Evolutionary conservation across 75 land plant species (phyloP).

Genomic region (Sequoiadendron giganteum): DNA sequence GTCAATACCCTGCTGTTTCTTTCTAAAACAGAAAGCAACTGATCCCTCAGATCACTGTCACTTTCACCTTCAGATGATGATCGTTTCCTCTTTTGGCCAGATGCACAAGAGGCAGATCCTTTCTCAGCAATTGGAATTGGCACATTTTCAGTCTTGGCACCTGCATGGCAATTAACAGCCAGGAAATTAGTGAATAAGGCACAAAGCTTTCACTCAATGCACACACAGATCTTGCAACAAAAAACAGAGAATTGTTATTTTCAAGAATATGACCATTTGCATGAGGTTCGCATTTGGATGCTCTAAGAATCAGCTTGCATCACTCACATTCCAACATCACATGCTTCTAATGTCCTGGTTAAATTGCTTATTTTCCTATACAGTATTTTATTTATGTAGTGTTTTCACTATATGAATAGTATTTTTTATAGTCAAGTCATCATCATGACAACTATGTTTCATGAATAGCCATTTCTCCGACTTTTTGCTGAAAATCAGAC

Average conservation of each 20-base stretch:
- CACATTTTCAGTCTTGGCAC: conserved; percentile 30
- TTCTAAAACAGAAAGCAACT: conserved; percentile 52
- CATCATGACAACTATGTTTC: too few species aligned
- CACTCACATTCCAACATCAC: background rate
- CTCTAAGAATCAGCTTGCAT: background rate
- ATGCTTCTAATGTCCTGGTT: background rate
- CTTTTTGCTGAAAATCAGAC: too few species aligned
- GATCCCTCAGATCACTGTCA: conserved; percentile 33
- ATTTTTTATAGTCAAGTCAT: too few species aligned
- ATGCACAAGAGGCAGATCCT: conserved; percentile 28
- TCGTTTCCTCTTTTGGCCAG: conserved; percentile 54
- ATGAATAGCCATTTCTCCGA: too few species aligned
- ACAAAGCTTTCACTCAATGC: background rate
- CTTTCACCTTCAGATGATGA: conserved; percentile 27
- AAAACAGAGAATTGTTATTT: background rate
- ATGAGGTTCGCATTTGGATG: background rate
- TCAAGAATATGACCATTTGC: background rate
- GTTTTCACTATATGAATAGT: too few species aligned
- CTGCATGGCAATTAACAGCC: conserved; percentile 26
- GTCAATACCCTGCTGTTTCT: conserved; percentile 54
- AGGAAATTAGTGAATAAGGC: background rate
- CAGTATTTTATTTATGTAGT: background rate
- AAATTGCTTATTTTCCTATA: background rate
- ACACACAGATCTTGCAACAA: background rate
- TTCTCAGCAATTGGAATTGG: conserved; percentile 32